phyloP scores from a whole-genome alignment of 805 yeast species.

The Candida incommunis region DNA sequence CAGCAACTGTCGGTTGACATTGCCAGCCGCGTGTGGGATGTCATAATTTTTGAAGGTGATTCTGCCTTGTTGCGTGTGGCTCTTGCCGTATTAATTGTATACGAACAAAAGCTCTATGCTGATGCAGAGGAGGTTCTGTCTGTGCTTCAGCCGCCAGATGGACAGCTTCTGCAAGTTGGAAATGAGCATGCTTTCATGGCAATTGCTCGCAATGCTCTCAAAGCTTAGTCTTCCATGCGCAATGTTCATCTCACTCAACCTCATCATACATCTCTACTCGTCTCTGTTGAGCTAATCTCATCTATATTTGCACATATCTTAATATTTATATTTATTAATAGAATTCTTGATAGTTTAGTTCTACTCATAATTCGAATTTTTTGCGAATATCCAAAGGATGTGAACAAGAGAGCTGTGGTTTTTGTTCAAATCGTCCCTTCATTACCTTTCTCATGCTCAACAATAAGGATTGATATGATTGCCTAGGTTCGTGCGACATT shows the following conservation, averaged over 20 bases:
- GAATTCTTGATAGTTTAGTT: too few species aligned
- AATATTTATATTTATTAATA: too few species aligned
- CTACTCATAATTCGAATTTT: background rate
- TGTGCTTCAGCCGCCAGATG: conserved; percentile 7
- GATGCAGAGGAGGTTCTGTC: conserved; percentile 31
- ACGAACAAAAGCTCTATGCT: conserved; percentile 41
- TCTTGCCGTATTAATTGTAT: conserved; percentile 35
- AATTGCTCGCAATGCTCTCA: background rate
- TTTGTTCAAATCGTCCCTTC: conserved; percentile 53
- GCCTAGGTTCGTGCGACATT: conserved; percentile 39
- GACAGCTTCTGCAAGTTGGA: background rate
- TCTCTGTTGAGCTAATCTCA: too few species aligned
- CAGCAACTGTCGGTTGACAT: conserved; percentile 32
- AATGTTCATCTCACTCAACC: too few species aligned
- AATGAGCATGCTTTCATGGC: background rate
- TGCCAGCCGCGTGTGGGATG: conserved; percentile 38
- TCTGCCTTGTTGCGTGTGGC: conserved; percentile 36
- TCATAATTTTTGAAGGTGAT: conserved; percentile 49
- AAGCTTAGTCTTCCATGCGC: too few species aligned
- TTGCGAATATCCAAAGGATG: background rate
- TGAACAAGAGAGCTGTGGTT: conserved; percentile 43
- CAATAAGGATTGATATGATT: conserved; percentile 48
- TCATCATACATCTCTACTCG: too few species aligned
- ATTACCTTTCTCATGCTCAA: conserved; percentile 52
- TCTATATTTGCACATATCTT: too few species aligned